Percentiles rank a stretch among this genome's conserved stretches.
phyloP scores from a whole-genome alignment of 2,329 filamentous ascomycete species.

The Trichoderma polysporum region DNA sequence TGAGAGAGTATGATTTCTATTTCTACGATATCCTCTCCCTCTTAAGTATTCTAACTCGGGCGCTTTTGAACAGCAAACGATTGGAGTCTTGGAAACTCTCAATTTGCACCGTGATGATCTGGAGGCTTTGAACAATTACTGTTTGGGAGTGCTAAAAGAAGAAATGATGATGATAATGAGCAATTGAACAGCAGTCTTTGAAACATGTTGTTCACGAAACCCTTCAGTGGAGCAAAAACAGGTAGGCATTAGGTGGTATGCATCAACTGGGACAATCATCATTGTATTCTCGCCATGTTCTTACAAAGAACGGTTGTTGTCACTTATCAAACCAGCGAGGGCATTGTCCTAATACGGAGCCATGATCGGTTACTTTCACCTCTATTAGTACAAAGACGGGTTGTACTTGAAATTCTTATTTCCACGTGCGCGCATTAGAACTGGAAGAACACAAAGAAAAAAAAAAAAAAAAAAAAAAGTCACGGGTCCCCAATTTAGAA shows the following conservation, averaged over 20 bases:
- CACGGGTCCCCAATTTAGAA: neutral
- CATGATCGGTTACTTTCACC: neutral
- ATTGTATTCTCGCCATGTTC: neutral
- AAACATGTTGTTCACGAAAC: neutral
- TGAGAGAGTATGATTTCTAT: neutral
- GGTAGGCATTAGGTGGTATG: neutral
- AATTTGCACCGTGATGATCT: neutral
- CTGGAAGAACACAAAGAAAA: neutral
- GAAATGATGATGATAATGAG: neutral
- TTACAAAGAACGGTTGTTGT: neutral
- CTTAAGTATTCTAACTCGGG: neutral
- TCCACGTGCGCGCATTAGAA: neutral
- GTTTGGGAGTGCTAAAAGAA: neutral
- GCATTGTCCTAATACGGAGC: neutral
- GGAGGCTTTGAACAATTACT: neutral
- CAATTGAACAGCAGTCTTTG: neutral
- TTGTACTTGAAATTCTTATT: neutral
- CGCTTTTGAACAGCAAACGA: neutral
- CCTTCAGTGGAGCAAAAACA: neutral
- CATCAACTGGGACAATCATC: neutral
- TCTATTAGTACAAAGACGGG: neutral
- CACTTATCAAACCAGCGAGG: too few species aligned
- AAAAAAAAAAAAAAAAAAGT: neutral
- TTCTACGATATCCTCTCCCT: neutral
- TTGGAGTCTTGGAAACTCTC: neutral